Evolutionary conservation across 768 basidiomycete species (phyloP), one percentile per base, ranked within the genome.

Genomic region (Dacryopinax primogenitus): DNA sequence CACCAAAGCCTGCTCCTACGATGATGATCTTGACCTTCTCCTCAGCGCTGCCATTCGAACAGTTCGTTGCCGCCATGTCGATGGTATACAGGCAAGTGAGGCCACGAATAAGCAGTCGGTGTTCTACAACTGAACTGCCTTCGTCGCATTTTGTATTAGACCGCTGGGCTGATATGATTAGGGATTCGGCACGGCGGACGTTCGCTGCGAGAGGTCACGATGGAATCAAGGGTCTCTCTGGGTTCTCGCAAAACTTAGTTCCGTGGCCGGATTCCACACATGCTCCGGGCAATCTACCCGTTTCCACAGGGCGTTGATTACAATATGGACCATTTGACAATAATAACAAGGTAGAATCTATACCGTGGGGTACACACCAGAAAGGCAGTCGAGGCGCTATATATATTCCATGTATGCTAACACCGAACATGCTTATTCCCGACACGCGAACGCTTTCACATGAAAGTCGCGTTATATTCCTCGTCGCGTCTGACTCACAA

Each of bases 161-260:
- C 12, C 33, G 41, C 16, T 44, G 16, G 41, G 18, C 18, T 44
- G 41, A 18, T 44, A 44, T 35, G 4, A 63, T 2, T 63, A 11
- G 34, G 30, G 21, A 11, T 18, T 41, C 34, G 62, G 21, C 37
- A n/a, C 34, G 34, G 37, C 62, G 62, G 34, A 34, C 23, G 62
- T 11, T 7, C 21, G 62, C 11, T 18, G 62, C 23, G 62, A 11
- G 62, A 23, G 62, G 37, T 41, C 62, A 36, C 62, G 62, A 36
- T 63, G 62, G 37, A 63, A 28, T 63, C n/a, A 63, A 58, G 51
- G 51, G 51, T 58, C 30, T 58, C 51, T 18, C 13, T 30, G 32
- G 13, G 51, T 58, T 58, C 26, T 58, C 26, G 51, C 51, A 28
- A 13, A 58, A 28, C 51, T 23, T 58, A 58, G 3, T 58, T 11